phyloP scores from a whole-genome alignment of 441 rosid genomes.

The Adansonia gregorii region DNA sequence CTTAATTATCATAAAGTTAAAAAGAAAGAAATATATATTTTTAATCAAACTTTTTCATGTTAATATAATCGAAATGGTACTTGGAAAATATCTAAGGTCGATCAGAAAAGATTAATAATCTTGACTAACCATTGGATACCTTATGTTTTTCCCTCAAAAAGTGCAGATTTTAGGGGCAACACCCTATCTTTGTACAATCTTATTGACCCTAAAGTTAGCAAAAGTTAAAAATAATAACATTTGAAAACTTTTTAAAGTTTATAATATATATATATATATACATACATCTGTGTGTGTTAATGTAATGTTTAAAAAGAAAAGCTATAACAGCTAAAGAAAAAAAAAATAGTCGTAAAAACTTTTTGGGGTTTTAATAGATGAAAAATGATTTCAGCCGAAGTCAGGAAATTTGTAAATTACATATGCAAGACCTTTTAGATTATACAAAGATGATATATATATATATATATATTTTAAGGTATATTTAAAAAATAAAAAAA shows the following conservation, averaged over 20 bases:
- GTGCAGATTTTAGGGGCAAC: background rate
- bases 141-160: background rate
- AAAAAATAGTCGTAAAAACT: no score
- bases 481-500: no score
- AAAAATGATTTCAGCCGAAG: no score
- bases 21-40: background rate
- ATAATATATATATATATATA: background rate
- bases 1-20: conserved; percentile 1
- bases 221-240: background rate
- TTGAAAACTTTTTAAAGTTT: background rate
- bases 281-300: no score
- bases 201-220: background rate
- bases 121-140: background rate
- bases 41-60: conserved; percentile 10
- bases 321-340: no score
- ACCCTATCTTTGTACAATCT: background rate
- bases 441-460: no score
- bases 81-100: background rate
- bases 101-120: background rate
- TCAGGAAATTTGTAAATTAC: no score
- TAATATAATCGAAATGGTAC: background rate
- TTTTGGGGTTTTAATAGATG: no score
- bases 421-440: no score
- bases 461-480: no score
- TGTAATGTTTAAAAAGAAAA: no score